Conservation (phyloP, 495 filamentous ascomycete genomes). For the Oleoguttula mirabilis region DNA sequence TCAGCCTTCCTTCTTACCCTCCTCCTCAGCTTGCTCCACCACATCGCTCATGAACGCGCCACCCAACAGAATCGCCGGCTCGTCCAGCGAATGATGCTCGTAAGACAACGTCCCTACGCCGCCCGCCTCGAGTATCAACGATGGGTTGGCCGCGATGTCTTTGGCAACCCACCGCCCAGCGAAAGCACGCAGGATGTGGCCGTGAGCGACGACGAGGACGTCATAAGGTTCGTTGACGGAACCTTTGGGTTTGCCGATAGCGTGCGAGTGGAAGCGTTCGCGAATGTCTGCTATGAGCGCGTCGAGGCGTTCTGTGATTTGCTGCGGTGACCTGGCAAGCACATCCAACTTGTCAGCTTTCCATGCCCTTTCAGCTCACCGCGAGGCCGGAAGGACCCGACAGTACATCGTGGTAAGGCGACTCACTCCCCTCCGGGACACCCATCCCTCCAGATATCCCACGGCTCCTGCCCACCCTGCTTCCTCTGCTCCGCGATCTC, state of each 20-base stretch:
- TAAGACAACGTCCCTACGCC: slow-evolving; percentile 52
- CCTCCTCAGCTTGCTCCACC: slow-evolving; percentile 26
- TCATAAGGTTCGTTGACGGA: slow-evolving; percentile 24
- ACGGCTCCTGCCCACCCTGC: slow-evolving; percentile 36
- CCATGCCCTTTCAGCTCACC: neutral
- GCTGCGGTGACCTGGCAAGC: slow-evolving; percentile 23
- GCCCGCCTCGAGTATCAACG: slow-evolving; percentile 34
- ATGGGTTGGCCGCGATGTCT: slow-evolving; percentile 27
- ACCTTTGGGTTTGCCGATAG: slow-evolving; percentile 25
- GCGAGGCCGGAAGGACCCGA: neutral
- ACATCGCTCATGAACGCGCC: slow-evolving; percentile 52
- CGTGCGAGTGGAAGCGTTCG: slow-evolving; percentile 24
- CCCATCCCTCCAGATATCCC: slow-evolving; percentile 36
- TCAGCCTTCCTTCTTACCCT: too few species aligned
- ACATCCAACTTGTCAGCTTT: neutral
- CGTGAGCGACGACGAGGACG: slow-evolving; percentile 34
- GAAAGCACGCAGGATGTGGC: slow-evolving; percentile 32
- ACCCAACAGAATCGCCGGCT: slow-evolving; percentile 59
- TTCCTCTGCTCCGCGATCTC: slow-evolving; percentile 56
- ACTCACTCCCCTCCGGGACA: slow-evolving; percentile 50
- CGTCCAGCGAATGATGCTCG: slow-evolving; percentile 51
- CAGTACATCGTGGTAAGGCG: neutral
- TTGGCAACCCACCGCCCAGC: slow-evolving; percentile 24
- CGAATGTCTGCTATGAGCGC: slow-evolving; percentile 29
- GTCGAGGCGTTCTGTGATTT: slow-evolving; percentile 31